These are phyloP conservation scores for Stephania cephalantha DNA, from an alignment of 164 flowering plant species.

Conservation along the genomic window DNA sequence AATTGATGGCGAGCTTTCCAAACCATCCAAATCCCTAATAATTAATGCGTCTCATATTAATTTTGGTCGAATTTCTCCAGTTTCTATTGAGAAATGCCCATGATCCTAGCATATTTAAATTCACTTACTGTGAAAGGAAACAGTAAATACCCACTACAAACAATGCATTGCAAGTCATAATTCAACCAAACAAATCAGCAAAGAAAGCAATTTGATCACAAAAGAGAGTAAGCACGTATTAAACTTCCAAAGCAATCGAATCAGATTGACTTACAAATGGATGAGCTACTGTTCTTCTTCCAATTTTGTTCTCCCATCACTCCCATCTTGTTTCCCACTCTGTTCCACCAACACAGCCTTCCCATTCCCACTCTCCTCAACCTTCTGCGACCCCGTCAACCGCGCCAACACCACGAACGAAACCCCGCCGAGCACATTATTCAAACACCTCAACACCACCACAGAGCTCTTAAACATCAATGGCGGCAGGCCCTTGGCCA, in stretches of 20 bases:
- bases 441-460: constrained; percentile 58
- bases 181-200: no score
- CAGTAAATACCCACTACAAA: no score
- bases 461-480: constrained; percentile 62
- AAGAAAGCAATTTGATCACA: no score
- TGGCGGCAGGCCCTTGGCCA: constrained; percentile 59
- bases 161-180: no score
- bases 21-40: no score
- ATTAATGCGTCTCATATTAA: no score
- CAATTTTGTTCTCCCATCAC: constrained; percentile 22
- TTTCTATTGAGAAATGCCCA: no score
- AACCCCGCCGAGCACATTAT: constrained; percentile 85
- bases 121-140: no score
- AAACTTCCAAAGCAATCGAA: background rate
- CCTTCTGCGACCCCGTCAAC: constrained; percentile 82
- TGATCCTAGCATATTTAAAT: no score
- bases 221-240: no score
- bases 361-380: constrained; percentile 11
- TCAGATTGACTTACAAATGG: constrained; percentile 24
- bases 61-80: no score
- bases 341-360: constrained; percentile 22
- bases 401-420: constrained; percentile 79
- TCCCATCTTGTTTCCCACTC: constrained; percentile 32
- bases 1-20: no score
- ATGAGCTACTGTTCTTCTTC: constrained; percentile 24